Evolutionary conservation across 495 filamentous ascomycete genomes (phyloP).

Genomic region (Tuber indicum): DNA sequence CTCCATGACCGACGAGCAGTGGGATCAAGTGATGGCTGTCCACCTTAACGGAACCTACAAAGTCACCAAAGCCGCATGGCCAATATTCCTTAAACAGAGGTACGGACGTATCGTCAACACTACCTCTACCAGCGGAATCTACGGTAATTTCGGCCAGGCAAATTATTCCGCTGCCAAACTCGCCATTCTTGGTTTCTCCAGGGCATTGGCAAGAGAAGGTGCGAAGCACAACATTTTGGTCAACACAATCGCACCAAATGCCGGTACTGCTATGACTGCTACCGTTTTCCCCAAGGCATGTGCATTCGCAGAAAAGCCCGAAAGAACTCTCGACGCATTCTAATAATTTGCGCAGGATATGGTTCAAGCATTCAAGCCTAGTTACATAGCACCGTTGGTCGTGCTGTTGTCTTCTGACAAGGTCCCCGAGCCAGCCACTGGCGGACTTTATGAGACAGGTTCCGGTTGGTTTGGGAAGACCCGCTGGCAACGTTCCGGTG

Average conservation of each 20-base stretch:
- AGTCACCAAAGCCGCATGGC: constrained; percentile 96
- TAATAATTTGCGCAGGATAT: constrained; percentile 53
- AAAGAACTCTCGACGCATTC: not conserved
- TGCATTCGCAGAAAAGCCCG: not conserved
- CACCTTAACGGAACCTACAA: constrained; percentile 95
- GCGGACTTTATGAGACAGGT: constrained; percentile 90
- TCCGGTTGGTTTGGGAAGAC: constrained; percentile 90
- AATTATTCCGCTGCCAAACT: constrained; percentile 96
- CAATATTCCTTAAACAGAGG: constrained; percentile 96
- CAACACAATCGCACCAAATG: constrained; percentile 97
- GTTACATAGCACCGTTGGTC: constrained; percentile 93
- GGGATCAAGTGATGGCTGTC: constrained; percentile 87
- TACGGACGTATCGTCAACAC: constrained; percentile 97
- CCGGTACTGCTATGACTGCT: constrained; percentile 90
- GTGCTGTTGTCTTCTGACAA: constrained; percentile 83
- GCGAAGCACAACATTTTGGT: constrained; percentile 97
- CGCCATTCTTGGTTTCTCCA: constrained; percentile 90
- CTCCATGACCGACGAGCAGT: constrained; percentile 93
- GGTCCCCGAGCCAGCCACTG: constrained; percentile 73
- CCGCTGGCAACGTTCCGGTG: constrained; percentile 89
- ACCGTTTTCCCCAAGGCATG: constrained; percentile 77
- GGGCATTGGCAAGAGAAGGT: constrained; percentile 86
- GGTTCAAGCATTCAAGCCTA: constrained; percentile 98
- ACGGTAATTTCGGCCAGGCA: constrained; percentile 97
- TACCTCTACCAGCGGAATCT: constrained; percentile 92